Percentiles rank a stretch among this genome's conserved stretches.
Conservation (phyloP, 805 yeast species). For the Wickerhamomyces canadensis region DNA sequence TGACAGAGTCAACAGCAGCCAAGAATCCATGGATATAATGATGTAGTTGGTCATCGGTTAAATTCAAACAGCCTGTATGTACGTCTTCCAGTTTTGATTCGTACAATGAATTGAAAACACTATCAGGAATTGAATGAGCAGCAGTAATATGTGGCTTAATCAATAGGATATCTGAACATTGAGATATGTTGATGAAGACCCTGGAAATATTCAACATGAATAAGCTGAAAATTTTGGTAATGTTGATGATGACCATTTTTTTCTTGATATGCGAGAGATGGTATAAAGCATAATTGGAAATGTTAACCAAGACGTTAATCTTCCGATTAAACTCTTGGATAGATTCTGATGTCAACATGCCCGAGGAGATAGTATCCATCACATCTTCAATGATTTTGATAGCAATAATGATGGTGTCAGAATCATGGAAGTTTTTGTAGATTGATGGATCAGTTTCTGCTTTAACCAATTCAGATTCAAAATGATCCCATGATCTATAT, state of each 20-base stretch:
- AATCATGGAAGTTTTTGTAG: slow-evolving; percentile 18
- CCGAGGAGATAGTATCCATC: slow-evolving; percentile 28
- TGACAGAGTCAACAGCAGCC: slow-evolving; percentile 27
- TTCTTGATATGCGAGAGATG: slow-evolving; percentile 22
- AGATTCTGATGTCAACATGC: slow-evolving; percentile 21
- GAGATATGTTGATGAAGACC: slow-evolving; percentile 25
- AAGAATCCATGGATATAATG: slow-evolving; percentile 27
- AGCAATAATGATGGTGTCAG: slow-evolving; percentile 26
- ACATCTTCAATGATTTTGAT: slow-evolving; percentile 28
- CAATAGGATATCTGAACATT: slow-evolving; percentile 29
- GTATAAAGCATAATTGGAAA: slow-evolving; percentile 14
- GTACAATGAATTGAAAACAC: slow-evolving; percentile 22
- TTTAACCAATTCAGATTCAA: slow-evolving; percentile 11
- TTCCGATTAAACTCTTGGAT: slow-evolving; percentile 22
- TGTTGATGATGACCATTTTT: slow-evolving; percentile 29
- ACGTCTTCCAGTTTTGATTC: slow-evolving; percentile 20
- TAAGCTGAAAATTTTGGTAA: slow-evolving; percentile 28
- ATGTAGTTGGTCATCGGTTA: slow-evolving; percentile 23
- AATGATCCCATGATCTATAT: slow-evolving; percentile 14
- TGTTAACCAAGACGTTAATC: slow-evolving; percentile 18
- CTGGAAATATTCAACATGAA: slow-evolving; percentile 27
- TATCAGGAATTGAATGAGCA: slow-evolving; percentile 22
- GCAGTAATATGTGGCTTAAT: slow-evolving; percentile 30
- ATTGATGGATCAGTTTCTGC: slow-evolving; percentile 5
- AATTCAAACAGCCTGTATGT: slow-evolving; percentile 7